Evolutionary conservation across 208 protist genomes (phyloP), one percentile per base, ranked within the genome.

Genomic region (Trypanosoma cruzi): DNA sequence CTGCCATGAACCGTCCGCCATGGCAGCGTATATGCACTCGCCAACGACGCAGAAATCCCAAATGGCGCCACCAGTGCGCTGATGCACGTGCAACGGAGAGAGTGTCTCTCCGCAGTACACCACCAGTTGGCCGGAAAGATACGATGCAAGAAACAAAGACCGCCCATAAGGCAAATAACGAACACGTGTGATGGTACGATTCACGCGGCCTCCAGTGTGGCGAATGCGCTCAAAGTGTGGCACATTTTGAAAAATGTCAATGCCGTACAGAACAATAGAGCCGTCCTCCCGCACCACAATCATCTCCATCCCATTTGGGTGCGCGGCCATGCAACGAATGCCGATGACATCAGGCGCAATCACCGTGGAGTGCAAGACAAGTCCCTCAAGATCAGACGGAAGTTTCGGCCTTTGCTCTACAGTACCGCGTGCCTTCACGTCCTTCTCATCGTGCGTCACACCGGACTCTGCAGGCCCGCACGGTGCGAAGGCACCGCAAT

Each of bases 291-390:
- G 86, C 14, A 84, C 91, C n/a, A 94, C 66, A 20, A 86, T 73
- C 29, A 96, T 44, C 55, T 89, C 79, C 14, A 57, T 59, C 69
- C 92, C 87, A 49, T 62, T 4, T 34, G 61, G 57, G 71, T 81
- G 81, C 18, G 91, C 78, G 22, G 86, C 88, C 42, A 94, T 34
- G 68, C 88, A 93, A 58, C 80, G 75, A 40, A 96, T 79, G 40
- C 91, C 91, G 59, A 80, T 85, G 32, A 93, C 79, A 49, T 96
- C 91, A 1, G 91, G 91, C 0, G 91, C 91, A 63, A 96, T 93
- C 40, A 91, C 87, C 56, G 89, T 79, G 24, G 88, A 88, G 37
- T 77, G 78, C 3, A 87, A 67, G 7, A 93, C 75, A 18, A 82
- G 4, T 26, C 48, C 50, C 56, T 84, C 77, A 24, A 88, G 59